Base-by-base conservation (phyloP, 2,329 filamentous ascomycete species). In the Macrophomina phaseolina region DNA sequence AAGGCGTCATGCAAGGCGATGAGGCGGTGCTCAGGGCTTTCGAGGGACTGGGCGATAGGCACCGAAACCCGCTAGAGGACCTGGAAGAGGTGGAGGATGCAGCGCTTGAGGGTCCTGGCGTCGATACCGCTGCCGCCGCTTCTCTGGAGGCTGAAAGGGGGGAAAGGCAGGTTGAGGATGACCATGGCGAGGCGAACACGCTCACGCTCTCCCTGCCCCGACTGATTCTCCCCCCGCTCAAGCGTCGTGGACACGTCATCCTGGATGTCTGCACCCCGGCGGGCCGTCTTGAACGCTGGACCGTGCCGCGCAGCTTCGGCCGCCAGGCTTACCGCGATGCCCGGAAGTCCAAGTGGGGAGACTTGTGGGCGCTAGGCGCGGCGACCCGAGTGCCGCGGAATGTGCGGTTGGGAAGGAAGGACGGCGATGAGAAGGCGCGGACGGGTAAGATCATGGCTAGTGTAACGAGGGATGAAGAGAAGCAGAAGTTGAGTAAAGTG, bases 341-440 rank as follows among this genome's bases (percentile, higher is more conserved):
- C 42, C 89, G 95, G 69, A 99, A 99, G 81, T 87, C 90, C 0
- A 82, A 82, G 64, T 98, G 94, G 95, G 95, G 95, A 46, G 95
- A 98, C 76, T 83, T 98, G 9, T 99, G 95, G 95, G 93, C 94
- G 0, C 83, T 98, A 0, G 95, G 95, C 0, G 94, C 94, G 28
- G 98, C 98, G 84, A 96, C 93, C 0, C 85, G 93, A 12, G 86
- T 91, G 4, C 75, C 79, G 2, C 83, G 91, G 55, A 83, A 81
- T 14, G 80, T 91, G 51, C 86, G 89, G 7, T 79, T 91, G 3
- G 91, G 91, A 3, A 75, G 72, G 75, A 80, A 74, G 75, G 79
- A 70, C 65, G 75, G 70, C 68, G 78, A 64, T 75, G 76, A 71
- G 46, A 76, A 72, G 68, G 70, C 69, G 66, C 69, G 69, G 9